Evolutionary conservation across 73 alveolate species (phyloP).

Genomic region (Diophrys sp.): DNA sequence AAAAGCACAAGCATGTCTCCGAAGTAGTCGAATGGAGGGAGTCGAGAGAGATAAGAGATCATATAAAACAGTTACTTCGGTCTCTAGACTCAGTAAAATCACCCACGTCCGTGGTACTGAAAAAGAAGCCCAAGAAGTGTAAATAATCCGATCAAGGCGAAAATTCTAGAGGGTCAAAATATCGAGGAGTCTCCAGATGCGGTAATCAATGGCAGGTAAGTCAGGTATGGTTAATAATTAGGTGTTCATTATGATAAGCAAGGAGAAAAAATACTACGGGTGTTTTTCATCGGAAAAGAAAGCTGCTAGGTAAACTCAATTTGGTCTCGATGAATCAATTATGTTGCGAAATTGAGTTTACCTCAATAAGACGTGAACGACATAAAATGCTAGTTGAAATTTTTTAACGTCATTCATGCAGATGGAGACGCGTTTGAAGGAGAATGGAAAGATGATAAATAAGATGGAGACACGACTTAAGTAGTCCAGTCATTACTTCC

Average conservation of each 20-base stretch:
- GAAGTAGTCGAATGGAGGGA: neutral
- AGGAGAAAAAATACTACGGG: constrained; percentile 27
- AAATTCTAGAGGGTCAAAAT: constrained; percentile 61
- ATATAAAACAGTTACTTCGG: neutral
- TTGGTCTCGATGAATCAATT: no score
- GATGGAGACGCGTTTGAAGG: no score
- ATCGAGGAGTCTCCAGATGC: constrained; percentile 75
- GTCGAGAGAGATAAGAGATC: neutral
- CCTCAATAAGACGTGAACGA: no score
- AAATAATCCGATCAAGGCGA: neutral
- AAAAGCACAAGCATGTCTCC: neutral
- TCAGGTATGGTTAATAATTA: no score
- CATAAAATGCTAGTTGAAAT: no score
- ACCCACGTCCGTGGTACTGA: neutral
- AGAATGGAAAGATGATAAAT: no score
- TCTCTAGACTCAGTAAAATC: neutral
- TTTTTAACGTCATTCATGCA: no score
- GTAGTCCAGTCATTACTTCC: no score
- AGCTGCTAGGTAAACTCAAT: no score
- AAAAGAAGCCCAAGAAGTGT: neutral
- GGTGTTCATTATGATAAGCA: constrained; percentile 34
- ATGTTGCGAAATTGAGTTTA: no score
- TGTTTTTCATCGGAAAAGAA: constrained; percentile 20
- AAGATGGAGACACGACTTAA: no score
- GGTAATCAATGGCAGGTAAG: constrained; percentile 61